These are phyloP conservation scores for Phaffomyces opuntiae DNA, from an alignment of 805 yeast species.

Conservation along the genomic window DNA sequence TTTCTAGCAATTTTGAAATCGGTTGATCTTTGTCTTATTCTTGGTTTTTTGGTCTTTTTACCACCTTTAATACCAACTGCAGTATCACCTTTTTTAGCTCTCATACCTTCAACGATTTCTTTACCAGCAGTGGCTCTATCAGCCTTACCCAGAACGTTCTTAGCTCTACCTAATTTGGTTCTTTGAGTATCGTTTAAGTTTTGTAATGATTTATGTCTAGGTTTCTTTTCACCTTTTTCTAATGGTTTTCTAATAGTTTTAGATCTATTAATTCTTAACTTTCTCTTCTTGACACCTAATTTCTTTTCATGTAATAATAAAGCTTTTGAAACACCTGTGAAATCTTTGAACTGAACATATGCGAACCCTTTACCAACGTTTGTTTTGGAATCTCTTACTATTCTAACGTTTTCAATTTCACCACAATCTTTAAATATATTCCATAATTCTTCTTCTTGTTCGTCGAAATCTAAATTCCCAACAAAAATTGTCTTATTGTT, in stretches of 20 bases:
- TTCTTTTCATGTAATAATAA: conserved; percentile 68
- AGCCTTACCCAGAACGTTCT: conserved; percentile 66
- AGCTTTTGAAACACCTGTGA: conserved; percentile 72
- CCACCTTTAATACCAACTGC: conserved; percentile 57
- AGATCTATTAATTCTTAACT: conserved; percentile 71
- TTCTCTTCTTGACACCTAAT: conserved; percentile 41
- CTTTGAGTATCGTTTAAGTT: conserved; percentile 56
- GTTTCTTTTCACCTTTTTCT: not conserved
- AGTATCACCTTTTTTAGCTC: conserved; percentile 65
- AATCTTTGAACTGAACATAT: conserved; percentile 80
- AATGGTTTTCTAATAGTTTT: conserved; percentile 28
- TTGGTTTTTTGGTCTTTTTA: conserved; percentile 39
- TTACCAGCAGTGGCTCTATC: conserved; percentile 67
- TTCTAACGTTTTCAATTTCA: conserved; percentile 80
- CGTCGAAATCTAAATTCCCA: conserved; percentile 92
- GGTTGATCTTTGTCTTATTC: conserved; percentile 38
- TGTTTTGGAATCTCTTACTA: conserved; percentile 87
- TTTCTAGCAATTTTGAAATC: conserved; percentile 30
- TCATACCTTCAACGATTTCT: conserved; percentile 58
- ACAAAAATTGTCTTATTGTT: conserved; percentile 80
- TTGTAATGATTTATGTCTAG: conserved; percentile 11
- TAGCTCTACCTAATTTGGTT: conserved; percentile 77
- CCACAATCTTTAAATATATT: conserved; percentile 62
- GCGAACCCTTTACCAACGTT: conserved; percentile 98
- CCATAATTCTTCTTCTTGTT: conserved; percentile 86